Base-by-base conservation (phyloP, 257 asterid genomes). In the Capsicum rhomboideum region DNA sequence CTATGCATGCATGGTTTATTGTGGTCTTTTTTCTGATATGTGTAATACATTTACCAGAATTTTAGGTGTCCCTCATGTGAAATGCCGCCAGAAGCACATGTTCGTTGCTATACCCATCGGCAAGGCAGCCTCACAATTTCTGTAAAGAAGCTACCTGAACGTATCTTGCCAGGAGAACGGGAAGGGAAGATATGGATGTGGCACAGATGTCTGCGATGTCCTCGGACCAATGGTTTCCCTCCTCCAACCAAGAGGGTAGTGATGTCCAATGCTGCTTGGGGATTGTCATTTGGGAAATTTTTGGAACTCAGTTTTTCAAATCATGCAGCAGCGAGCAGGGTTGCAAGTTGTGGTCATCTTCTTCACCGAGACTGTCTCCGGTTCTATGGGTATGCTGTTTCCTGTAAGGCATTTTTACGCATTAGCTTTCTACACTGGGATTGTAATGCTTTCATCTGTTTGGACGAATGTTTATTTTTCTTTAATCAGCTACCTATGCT, bases 221-320 rank as follows among this genome's bases (percentile, higher is more conserved):
- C 99, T 29, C 91, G 98, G 85, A 84, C 89, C 77, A 90, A 89
- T 84, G 97, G 98, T 58, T 93, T 92, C 85, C 98, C 99, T 52
- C 98, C 98, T 64, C 97, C 99, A 55, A 96, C 98, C 80, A 91
- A 93, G 89, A 90, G 99, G 86, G 88, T 96, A 78, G 91, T 94
- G 80, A 96, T 96, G 99, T 96, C 99, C 86, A 97, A 94, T 92
- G 99, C 99, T 85, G 98, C 98, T 31, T 92, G 99, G 98, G 98
- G 98, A 37, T 86, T 96, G 89, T 96, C 99, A 54, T 93, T 96
- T 63, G 99, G 98, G 80, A 96, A 96, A 92, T 96, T 96, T 89
- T 90, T 96, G 93, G 99, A 96, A 91, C 96, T 96, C 85, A 96
- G 99, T 87, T 96, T 96, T 88, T 96, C 98, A 55, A 96, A 93